These are phyloP conservation scores for Mesembryanthemum crystallinum DNA, from an alignment of 148 eudicot genomes.

Conservation along the genomic window DNA sequence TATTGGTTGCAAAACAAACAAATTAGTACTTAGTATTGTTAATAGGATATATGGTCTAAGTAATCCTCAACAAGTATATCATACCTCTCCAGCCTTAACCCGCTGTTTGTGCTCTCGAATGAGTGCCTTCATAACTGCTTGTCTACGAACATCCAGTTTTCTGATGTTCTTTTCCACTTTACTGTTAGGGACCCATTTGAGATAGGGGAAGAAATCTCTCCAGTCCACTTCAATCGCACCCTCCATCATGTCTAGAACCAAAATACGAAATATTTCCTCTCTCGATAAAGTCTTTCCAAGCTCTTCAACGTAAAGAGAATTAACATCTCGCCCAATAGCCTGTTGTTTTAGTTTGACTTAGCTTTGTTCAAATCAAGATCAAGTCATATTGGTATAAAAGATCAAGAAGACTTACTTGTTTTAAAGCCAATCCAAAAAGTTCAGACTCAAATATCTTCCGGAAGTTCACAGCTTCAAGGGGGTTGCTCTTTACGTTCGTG, in stretches of 20 bases:
- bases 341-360: conserved; percentile 30
- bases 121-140: conserved; percentile 70
- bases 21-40: no score
- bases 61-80: no score
- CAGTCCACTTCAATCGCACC: conserved; percentile 90
- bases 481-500: conserved; percentile 33
- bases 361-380: neutral
- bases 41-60: no score
- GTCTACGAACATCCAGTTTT: conserved; percentile 47
- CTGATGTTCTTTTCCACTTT: conserved; percentile 49
- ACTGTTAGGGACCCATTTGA: conserved; percentile 74
- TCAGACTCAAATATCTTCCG: conserved; percentile 65
- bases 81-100: conserved; percentile 42
- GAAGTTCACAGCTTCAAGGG: conserved; percentile 50
- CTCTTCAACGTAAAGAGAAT: conserved; percentile 57
- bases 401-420: conserved; percentile 45
- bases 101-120: conserved; percentile 50
- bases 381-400: neutral
- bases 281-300: conserved; percentile 57
- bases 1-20: neutral
- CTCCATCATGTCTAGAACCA: conserved; percentile 70
- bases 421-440: conserved; percentile 69
- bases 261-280: conserved; percentile 46
- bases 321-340: conserved; percentile 66
- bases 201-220: conserved; percentile 91